Conservation (phyloP, 1,139 yeast species). For the Kodamaea derodonti region DNA sequence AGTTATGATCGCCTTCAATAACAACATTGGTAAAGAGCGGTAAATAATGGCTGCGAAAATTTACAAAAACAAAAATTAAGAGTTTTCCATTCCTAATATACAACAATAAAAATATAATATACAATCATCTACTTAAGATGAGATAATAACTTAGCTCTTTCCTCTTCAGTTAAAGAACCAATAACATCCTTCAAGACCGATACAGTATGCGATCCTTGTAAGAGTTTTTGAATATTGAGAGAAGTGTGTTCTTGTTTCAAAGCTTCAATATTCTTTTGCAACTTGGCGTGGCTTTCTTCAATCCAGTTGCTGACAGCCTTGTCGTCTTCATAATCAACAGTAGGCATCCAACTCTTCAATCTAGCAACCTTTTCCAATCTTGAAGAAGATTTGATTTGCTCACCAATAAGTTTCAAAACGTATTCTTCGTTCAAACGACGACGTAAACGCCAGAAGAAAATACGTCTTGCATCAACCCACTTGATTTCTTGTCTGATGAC, state of each 20-base stretch:
- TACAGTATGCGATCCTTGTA: conserved; percentile 54
- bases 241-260: conserved; percentile 64
- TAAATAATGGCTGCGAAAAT: not conserved
- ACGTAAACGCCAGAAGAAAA: conserved; percentile 98
- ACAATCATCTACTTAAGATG: conserved; percentile 17
- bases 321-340: conserved; percentile 70
- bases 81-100: conserved; percentile 3
- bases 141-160: conserved; percentile 49
- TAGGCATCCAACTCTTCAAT: conserved; percentile 83
- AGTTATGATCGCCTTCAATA: not conserved
- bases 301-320: conserved; percentile 81
- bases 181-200: conserved; percentile 61
- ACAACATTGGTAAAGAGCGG: conserved; percentile 2
- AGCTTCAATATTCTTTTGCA: conserved; percentile 59
- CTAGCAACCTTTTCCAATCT: conserved; percentile 83
- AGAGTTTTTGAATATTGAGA: conserved; percentile 55
- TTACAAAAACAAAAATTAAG: conserved; percentile 1
- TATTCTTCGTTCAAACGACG: conserved; percentile 94
- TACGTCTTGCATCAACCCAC: conserved; percentile 87
- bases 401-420: conserved; percentile 69
- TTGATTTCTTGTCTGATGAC: conserved; percentile 79
- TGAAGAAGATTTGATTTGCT: conserved; percentile 55
- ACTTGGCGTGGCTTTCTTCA: conserved; percentile 66
- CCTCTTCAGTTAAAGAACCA: conserved; percentile 55
- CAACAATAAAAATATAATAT: not conserved